phyloP scores from a whole-genome alignment of 306 rosid species.

The Quercus engelmannii region DNA sequence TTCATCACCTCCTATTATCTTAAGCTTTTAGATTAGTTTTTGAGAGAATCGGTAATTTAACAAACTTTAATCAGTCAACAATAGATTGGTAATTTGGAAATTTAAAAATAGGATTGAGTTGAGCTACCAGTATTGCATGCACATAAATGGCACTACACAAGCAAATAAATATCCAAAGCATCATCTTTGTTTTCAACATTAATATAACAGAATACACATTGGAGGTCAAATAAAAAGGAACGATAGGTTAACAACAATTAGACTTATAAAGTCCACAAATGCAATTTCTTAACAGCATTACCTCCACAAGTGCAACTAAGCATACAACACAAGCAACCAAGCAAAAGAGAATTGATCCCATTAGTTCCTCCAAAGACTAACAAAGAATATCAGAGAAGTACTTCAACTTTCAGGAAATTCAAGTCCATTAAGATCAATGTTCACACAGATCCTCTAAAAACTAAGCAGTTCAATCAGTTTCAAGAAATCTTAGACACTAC shows the following conservation, averaged over 20 bases:
- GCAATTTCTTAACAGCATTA: conserved; percentile 20
- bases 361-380: conserved; percentile 83
- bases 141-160: too few species aligned
- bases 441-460: neutral
- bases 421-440: conserved; percentile 1
- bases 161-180: too few species aligned
- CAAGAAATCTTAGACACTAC: conserved; percentile 2
- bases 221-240: neutral
- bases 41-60: too few species aligned
- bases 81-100: too few species aligned
- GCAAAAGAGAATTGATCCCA: conserved; percentile 78
- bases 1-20: too few species aligned
- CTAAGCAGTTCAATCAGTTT: neutral
- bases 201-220: too few species aligned
- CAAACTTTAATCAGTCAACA: too few species aligned
- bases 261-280: too few species aligned
- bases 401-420: neutral
- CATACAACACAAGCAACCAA: conserved; percentile 93
- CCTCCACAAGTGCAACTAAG: conserved; percentile 84
- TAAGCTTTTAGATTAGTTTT: too few species aligned
- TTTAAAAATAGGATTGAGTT: too few species aligned
- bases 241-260: neutral
- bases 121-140: too few species aligned
- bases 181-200: too few species aligned
- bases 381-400: neutral